Base-by-base conservation (phyloP, 345 rosid species). In the Eutrema heterophyllum region DNA sequence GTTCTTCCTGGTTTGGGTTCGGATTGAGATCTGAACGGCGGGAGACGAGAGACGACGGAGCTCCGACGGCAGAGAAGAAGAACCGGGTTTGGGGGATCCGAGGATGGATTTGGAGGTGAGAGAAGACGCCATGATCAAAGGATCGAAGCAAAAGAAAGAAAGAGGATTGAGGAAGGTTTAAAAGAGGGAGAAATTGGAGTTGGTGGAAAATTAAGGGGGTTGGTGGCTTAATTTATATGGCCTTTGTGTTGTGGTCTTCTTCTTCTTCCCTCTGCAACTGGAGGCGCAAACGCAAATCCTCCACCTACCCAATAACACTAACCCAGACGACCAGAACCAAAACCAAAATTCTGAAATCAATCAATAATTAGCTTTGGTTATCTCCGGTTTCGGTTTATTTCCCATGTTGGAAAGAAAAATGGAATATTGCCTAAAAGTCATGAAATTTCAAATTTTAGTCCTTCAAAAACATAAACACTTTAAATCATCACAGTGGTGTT, bases 61-160 rank as follows among this genome's bases (percentile, higher is more conserved):
- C 80, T 85, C 89, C 16, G 86, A 64, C 12, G 83, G 50, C 14
- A 69, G 73, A 70, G 75, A 71, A 27, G 79, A 76, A 61, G 81
- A 64, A 39, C 56, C 63, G 70, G 74, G 59, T 62, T 63, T 78
- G 44, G 87, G 52, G 61, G 88, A 83, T 65, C 84, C 84, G 52
- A 88, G 81, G 43, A 87, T 77, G 48, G 81, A 74, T 56, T 83
- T 81, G 9, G 87, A 68, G 5, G 83, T 71, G 29, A 84, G 59
- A 58, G 89, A 85, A 53, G 88, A 88, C 60, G 91, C 86, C 93
- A 88, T 86, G 55, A 68, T 45, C n/a, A 21, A 2, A 68, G 71
- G 63, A n/a, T 43, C 46, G 9, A 49, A 35, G 14, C 18, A 8
- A 26, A 30, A 13, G 46, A 51, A 56, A 21, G 24, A 21, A 52